phyloP scores from a whole-genome alignment of 331 rosid genomes.

The Telfairia occidentalis region DNA sequence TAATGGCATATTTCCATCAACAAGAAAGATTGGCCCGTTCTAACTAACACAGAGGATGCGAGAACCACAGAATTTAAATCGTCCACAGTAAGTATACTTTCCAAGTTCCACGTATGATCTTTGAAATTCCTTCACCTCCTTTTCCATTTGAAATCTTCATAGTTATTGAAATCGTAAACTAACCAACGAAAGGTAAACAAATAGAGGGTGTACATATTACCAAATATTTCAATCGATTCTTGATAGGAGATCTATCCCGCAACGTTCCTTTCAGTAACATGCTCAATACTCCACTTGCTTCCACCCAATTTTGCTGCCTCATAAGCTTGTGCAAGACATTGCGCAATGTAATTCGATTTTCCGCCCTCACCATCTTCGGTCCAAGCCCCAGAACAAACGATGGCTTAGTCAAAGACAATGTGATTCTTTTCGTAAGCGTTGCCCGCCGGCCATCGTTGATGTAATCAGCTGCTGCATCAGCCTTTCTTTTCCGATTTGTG shows the following conservation, averaged over 20 bases:
- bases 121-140: background rate
- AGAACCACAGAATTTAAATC: background rate
- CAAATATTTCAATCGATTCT: constrained; percentile 49
- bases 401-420: constrained; percentile 42
- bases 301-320: constrained; percentile 43
- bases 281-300: constrained; percentile 60
- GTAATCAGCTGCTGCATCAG: background rate
- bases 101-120: background rate
- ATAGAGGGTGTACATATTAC: constrained; percentile 16
- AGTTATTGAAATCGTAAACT: background rate
- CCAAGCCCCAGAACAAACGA: constrained; percentile 32
- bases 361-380: constrained; percentile 28
- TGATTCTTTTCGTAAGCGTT: constrained; percentile 25
- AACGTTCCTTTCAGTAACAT: constrained; percentile 35
- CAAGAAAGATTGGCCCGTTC: background rate
- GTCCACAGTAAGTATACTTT: background rate
- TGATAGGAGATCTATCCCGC: constrained; percentile 26
- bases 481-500: constrained; percentile 31
- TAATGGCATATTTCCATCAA: background rate
- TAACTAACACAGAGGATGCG: background rate
- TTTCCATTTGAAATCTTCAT: background rate
- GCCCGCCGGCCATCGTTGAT: background rate
- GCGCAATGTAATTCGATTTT: constrained; percentile 29
- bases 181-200: background rate
- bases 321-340: constrained; percentile 31